These are phyloP conservation scores for Aspergillus sp. DNA, from an alignment of 2,329 filamentous ascomycete genomes.

Conservation along the genomic window DNA sequence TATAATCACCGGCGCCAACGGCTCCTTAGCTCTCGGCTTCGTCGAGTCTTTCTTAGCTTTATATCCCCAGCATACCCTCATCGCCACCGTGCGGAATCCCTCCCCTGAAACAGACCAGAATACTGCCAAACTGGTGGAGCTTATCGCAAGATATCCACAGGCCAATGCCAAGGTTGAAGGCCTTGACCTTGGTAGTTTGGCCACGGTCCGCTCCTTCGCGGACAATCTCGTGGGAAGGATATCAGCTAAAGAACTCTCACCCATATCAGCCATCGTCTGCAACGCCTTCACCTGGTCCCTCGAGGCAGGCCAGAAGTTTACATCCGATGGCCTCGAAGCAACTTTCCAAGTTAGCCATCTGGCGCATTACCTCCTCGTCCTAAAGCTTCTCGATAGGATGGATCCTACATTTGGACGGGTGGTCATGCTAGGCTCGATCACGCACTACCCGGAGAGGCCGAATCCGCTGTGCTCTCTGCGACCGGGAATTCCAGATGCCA, in stretches of 20 bases:
- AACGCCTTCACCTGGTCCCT: constrained; percentile 45
- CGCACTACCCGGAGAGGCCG: constrained; percentile 39
- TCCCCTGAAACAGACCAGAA: constrained; percentile 26
- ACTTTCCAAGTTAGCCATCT: constrained; percentile 43
- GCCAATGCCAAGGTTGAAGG: constrained; percentile 29
- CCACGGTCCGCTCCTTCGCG: constrained; percentile 38
- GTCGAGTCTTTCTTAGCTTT: constrained; percentile 24
- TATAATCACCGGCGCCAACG: constrained; percentile 32
- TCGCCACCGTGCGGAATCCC: constrained; percentile 33
- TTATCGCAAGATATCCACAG: constrained; percentile 20
- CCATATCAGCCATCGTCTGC: constrained; percentile 39
- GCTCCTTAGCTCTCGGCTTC: constrained; percentile 32
- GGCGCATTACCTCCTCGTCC: constrained; percentile 38
- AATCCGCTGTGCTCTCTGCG: constrained; percentile 40
- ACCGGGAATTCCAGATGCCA: constrained; percentile 35
- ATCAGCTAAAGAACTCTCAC: constrained; percentile 27
- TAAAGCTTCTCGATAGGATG: constrained; percentile 35
- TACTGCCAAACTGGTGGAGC: constrained; percentile 23
- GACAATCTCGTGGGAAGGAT: constrained; percentile 26
- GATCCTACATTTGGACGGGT: constrained; percentile 22
- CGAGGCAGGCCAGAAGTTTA: constrained; percentile 29
- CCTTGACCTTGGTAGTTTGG: constrained; percentile 39
- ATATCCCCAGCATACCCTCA: constrained; percentile 22
- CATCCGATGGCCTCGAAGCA: constrained; percentile 39
- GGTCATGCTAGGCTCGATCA: constrained; percentile 33